Conservation (phyloP, 371 early-diverging fungal species). For the Mucor irregularis region DNA sequence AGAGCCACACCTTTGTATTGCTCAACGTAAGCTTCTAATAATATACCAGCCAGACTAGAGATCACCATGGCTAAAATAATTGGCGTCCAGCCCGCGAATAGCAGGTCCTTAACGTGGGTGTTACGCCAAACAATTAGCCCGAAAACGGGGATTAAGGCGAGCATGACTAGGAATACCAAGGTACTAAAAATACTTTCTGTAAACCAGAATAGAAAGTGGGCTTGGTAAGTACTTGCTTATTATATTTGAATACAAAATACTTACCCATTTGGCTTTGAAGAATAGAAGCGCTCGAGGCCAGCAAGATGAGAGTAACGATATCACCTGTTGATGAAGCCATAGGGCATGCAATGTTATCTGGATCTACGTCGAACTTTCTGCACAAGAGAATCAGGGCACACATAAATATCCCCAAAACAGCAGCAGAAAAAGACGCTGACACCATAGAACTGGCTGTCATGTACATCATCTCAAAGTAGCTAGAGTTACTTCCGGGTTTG, state of each 20-base stretch:
- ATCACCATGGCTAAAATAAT: slow-evolving; percentile 78
- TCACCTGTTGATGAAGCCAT: slow-evolving; percentile 77
- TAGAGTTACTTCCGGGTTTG: slow-evolving; percentile 48
- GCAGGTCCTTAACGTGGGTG: slow-evolving; percentile 61
- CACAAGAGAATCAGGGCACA: slow-evolving; percentile 66
- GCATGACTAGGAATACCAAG: slow-evolving; percentile 43
- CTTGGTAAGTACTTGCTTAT: not conserved
- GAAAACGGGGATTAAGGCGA: slow-evolving; percentile 56
- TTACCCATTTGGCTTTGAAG: slow-evolving; percentile 51
- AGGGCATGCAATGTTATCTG: slow-evolving; percentile 72
- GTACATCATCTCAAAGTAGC: slow-evolving; percentile 57
- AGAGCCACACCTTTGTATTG: slow-evolving; percentile 76
- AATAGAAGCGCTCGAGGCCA: slow-evolving; percentile 51
- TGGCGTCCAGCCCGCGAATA: slow-evolving; percentile 77
- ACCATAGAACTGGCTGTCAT: slow-evolving; percentile 71
- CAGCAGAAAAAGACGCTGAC: slow-evolving; percentile 70
- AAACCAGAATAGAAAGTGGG: not conserved
- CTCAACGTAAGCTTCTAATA: slow-evolving; percentile 74
- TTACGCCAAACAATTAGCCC: slow-evolving; percentile 57
- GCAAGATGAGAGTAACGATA: slow-evolving; percentile 65
- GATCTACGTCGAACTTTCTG: slow-evolving; percentile 67
- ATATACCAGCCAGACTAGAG: slow-evolving; percentile 74
- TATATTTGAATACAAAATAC: slow-evolving; percentile 1
- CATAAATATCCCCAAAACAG: slow-evolving; percentile 74
- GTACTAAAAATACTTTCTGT: slow-evolving; percentile 53